Base-by-base conservation (phyloP, 139 green algal species). In the Chlorella sp. region DNA sequence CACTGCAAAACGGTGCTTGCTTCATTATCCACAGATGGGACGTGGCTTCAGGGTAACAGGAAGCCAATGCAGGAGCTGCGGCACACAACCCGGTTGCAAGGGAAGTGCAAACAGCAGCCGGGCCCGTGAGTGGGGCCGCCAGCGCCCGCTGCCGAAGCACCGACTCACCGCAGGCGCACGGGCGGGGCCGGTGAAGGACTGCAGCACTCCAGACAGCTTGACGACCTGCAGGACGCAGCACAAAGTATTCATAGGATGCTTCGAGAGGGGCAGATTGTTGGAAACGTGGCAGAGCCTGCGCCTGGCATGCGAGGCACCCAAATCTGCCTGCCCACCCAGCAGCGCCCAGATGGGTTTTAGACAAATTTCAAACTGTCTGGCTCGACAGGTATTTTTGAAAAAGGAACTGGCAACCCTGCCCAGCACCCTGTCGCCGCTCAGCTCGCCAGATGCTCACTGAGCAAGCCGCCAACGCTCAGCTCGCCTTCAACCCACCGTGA, bases 201-300 rank as follows among this genome's bases (percentile, higher is more conserved):
- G 79, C 53, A 93, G 86, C 22, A 92, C 42, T 30, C 90, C 91
- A 11, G 40, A 82, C 32, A 93, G 77, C 57, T 86, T 92, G 4
- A 91, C 90, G 22, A 91, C 87, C 86, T 75, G 71, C 42, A 76
- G 68, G 11, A 37, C 48, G 40, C 85, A 75, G 21, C 21, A 28
- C 34, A 71, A 22, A 71, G 4, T 19, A 2, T 26, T 14, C 21
- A 30, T 71, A 14, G 21, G 22, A 12, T 28, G 22, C 11, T 71
- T n/a, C n/a, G n/a, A 71, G 5, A 18, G 64, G 16, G 5, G 64
- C 64, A 28, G 11, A 71, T 2, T 12, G 21, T 71, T 32, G 64
- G 11, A 2, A 71, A 28, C 64, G 21, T 28, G 64, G 64, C 21
- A 32, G 21, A 14, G 22, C 21, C 7, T 71, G 21, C 21, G 64